Base-by-base conservation (phyloP, 805 yeast species). In the Wickerhamomyces alni region DNA sequence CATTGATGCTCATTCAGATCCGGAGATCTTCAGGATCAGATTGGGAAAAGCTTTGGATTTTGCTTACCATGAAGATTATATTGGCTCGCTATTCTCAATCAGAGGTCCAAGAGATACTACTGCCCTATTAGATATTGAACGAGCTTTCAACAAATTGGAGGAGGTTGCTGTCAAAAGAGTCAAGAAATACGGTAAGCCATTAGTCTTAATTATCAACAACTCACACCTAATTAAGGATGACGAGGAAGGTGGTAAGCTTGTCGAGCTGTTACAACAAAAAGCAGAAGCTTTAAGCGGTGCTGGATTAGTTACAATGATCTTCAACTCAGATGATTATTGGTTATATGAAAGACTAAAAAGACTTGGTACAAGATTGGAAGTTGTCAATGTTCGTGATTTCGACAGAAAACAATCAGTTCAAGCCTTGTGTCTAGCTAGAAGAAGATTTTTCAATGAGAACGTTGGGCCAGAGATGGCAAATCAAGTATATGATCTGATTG, bases 321-420 rank as follows among this genome's bases (percentile, higher is more conserved):
- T 85, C 66, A 82, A 82, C 51, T 75, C 85, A 44, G 94, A 85
- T 57, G 95, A 86, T 52, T 86, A 86, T 59, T 86, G 95, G 95
- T 72, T 86, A 1, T 86, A 83, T 57, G 93, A 85, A 50, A 74
- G 87, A 40, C 64, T 86, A 46, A 82, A 81, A 51, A 70, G 70
- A 39, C 63, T 82, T 16, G 86, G 88, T 0, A 86, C 95, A 0
- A 68, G 91, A 26, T 59, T 86, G 33, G 93, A 86, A 39, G 77
- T 84, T 17, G 64, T 86, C 38, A 78, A 82, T 43, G 81, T 85
- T 28, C 66, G 76, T 36, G 86, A 85, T 53, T 71, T 86, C 42
- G 63, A 65, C 29, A 62, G 86, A 16, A 33, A 37, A 0, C 80
- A 83, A 43, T 69, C 88, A 1, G 55, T 78, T 7, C 66, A 64